phyloP scores from a whole-genome alignment of 2,329 filamentous ascomycete genomes.

The Trichoderma afroharzianum region DNA sequence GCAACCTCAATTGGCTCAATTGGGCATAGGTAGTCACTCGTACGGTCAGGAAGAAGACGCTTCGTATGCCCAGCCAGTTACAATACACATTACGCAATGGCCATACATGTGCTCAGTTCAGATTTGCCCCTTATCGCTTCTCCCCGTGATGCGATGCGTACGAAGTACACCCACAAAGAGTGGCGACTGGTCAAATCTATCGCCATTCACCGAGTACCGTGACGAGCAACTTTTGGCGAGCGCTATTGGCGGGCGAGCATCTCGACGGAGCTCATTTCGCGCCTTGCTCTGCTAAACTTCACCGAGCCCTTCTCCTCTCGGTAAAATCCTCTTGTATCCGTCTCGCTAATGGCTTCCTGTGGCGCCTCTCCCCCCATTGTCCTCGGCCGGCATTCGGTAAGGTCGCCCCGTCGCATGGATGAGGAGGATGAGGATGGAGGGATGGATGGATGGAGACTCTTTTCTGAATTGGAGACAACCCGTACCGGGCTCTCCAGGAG shows the following conservation, averaged over 20 bases:
- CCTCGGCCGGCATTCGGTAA: constrained; percentile 1
- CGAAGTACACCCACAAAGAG: background rate
- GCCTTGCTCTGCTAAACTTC: background rate
- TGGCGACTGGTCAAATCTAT: background rate
- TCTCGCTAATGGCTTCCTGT: background rate
- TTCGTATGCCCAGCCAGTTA: background rate
- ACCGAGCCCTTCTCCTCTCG: background rate
- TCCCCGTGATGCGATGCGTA: background rate
- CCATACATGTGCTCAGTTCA: background rate
- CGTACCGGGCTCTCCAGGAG: background rate
- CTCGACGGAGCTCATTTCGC: background rate
- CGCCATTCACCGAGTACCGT: background rate
- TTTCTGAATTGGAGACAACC: background rate
- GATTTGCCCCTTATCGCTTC: background rate
- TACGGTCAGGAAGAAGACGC: background rate
- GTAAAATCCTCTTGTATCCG: background rate
- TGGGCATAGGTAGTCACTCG: background rate
- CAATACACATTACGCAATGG: background rate
- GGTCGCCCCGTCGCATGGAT: background rate
- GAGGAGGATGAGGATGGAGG: background rate
- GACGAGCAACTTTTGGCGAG: background rate
- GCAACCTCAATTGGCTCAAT: background rate
- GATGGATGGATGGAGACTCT: background rate
- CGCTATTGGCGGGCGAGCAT: background rate
- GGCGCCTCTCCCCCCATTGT: background rate